Percentiles rank a stretch among this genome's conserved stretches.
Conservation (phyloP, 108 stramenopile species). For the Cyclostephanos tholiformis region DNA sequence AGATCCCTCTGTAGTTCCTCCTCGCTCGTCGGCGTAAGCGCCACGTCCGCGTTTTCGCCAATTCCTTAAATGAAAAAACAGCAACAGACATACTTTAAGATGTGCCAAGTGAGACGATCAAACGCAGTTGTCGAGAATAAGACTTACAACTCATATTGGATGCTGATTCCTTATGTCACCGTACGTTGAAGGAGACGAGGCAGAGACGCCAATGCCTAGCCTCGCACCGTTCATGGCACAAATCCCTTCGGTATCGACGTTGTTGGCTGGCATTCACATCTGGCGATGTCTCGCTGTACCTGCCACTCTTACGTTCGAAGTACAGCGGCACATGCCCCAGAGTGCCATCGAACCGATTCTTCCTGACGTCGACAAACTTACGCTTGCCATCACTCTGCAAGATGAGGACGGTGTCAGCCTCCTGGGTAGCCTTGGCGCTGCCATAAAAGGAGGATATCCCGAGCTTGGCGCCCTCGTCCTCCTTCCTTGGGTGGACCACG, state of each 20-base stretch:
- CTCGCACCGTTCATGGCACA: slow-evolving; percentile 24
- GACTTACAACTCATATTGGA: slow-evolving; percentile 11
- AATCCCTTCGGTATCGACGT: slow-evolving; percentile 36
- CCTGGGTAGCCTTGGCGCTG: slow-evolving; percentile 98
- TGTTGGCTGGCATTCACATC: slow-evolving; percentile 15
- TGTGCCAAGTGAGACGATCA: not conserved
- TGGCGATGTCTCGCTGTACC: slow-evolving; percentile 67
- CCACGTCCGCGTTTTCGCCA: too few species aligned
- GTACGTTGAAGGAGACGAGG: slow-evolving; percentile 24
- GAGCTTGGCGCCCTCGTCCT: slow-evolving; percentile 81
- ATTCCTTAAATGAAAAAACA: too few species aligned
- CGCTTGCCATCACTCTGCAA: slow-evolving; percentile 85
- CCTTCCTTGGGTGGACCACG: slow-evolving; percentile 98
- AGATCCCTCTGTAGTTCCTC: too few species aligned
- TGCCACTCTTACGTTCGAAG: slow-evolving; percentile 77
- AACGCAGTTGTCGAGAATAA: not conserved
- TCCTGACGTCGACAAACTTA: slow-evolving; percentile 95
- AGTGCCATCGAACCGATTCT: slow-evolving; percentile 97
- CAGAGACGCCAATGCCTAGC: not conserved
- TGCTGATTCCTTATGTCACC: slow-evolving; percentile 43
- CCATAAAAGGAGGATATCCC: slow-evolving; percentile 91
- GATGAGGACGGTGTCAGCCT: slow-evolving; percentile 98
- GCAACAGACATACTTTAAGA: not conserved
- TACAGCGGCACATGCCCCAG: slow-evolving; percentile 79
- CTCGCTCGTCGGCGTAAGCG: too few species aligned